These are phyloP conservation scores for Fusarium hainanense DNA, from an alignment of 2,329 filamentous ascomycete species.

Conservation along the genomic window DNA sequence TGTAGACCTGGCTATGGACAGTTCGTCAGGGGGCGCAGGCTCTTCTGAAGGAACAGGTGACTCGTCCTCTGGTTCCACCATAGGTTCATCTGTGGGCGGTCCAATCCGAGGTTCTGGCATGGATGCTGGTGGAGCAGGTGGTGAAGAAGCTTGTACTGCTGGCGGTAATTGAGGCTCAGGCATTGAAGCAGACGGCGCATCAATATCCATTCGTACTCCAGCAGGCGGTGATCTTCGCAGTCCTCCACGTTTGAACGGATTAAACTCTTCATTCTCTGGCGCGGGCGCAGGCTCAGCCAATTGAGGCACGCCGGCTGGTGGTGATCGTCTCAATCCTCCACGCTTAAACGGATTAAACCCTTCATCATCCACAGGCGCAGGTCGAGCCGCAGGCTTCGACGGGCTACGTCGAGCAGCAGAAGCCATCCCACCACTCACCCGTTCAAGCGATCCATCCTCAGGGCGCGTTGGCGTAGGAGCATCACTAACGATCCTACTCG, in stretches of 20 bases:
- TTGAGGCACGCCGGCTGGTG: constrained; percentile 42
- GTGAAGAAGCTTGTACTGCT: constrained; percentile 5
- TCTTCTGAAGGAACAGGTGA: constrained; percentile 1
- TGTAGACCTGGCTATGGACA: background rate
- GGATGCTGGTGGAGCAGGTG: constrained; percentile 13
- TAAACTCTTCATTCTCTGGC: constrained; percentile 45
- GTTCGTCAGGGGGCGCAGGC: background rate
- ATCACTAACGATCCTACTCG: constrained; percentile 42
- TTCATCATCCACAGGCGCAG: constrained; percentile 42
- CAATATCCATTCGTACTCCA: constrained; percentile 33
- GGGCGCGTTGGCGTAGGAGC: constrained; percentile 30
- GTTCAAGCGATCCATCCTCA: constrained; percentile 27
- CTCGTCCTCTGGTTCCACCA: background rate
- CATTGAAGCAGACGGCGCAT: constrained; percentile 29
- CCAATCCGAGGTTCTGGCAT: constrained; percentile 19
- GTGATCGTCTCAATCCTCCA: constrained; percentile 45
- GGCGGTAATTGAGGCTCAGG: constrained; percentile 26
- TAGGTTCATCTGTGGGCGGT: background rate
- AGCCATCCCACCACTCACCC: constrained; percentile 48
- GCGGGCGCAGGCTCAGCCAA: rapidly evolving
- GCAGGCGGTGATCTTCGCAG: constrained; percentile 48
- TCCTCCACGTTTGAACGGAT: constrained; percentile 48
- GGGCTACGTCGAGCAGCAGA: constrained; percentile 55
- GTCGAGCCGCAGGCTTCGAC: constrained; percentile 52
- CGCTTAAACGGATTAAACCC: constrained; percentile 48